Evolutionary conservation across 306 rosid species (phyloP), one percentile per base, ranked within the genome.

Genomic region (Myrica gale): DNA sequence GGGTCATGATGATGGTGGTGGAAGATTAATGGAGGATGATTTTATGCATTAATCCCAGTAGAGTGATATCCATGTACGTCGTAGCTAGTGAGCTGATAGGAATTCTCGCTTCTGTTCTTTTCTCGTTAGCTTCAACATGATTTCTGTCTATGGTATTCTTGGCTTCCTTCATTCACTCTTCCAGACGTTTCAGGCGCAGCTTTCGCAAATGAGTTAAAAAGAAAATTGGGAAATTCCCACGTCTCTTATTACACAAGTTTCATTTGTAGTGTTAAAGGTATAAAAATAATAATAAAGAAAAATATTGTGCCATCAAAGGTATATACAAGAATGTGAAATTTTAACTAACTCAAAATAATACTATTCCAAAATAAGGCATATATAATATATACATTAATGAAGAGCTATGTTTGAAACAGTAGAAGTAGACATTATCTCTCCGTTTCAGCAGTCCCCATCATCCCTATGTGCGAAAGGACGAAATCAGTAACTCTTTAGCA

Each of bases 121-220:
- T 79, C 84, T 81, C 86, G 82, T 84, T 79, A 76, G 78, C 85
- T 83, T 81, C 83, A 81, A 80, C 85, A 75, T 79, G 70, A 85
- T 69, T 78, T 75, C 12, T 44, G 37, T 68, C 71, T 32, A 48
- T 19, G 70, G 45, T 47, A 62, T 71, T 70, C 69, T 48, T 48
- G 53, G 39, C 69, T 78, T 77, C 66, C 47, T 84, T 45, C 77
- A 53, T 80, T 69, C 82, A 53, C 75, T 41, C 65, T 66, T 57
- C n/a, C 62, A 50, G 71, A 69, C 62, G 42, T 50, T 70, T 80
- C 80, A 69, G 68, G 32, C 1, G 32, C 76, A 77, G 62, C 53
- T 69, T 73, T 69, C 46, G 62, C 76, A 68, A 48, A 32, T 2
- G 37, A 32, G 37, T 32, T 32, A 32, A 32, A 26, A 32, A 32